Conservation (phyloP, 106 monocot genomes). For the Triglochin maritima region DNA sequence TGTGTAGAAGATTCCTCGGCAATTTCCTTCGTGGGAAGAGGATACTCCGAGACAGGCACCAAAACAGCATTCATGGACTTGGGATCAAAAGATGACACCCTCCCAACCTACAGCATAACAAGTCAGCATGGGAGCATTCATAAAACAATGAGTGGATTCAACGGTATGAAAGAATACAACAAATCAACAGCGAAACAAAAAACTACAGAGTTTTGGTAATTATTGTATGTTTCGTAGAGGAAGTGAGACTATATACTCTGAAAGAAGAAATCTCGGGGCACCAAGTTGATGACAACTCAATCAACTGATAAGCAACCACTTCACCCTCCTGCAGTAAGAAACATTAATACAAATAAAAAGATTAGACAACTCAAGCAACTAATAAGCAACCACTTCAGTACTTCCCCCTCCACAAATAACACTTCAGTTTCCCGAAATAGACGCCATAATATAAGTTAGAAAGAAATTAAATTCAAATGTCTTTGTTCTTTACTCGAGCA, state of each 20-base stretch:
- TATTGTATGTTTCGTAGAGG: too few relatives aligned
- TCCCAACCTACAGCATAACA: constrained; percentile 49
- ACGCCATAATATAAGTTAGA: too few relatives aligned
- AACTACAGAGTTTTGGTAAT: too few relatives aligned
- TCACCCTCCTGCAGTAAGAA: constrained; percentile 62
- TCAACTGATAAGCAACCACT: constrained; percentile 64
- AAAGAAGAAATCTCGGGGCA: constrained; percentile 86
- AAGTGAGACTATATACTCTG: constrained; percentile 31
- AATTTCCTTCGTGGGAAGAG: constrained; percentile 24
- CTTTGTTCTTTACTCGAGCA: too few relatives aligned
- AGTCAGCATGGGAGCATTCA: not conserved
- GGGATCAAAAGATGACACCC: constrained; percentile 54
- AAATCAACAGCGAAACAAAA: too few relatives aligned
- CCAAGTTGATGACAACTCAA: constrained; percentile 86
- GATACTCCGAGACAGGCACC: constrained; percentile 42
- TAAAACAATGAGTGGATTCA: not conserved
- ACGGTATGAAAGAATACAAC: not conserved
- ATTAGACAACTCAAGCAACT: constrained; percentile 63
- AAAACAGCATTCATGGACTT: constrained; percentile 36
- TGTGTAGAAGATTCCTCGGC: constrained; percentile 17
- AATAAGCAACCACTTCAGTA: constrained; percentile 62
- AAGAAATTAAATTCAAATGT: too few relatives aligned
- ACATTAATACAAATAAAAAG: not conserved
- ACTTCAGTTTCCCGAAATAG: too few relatives aligned
- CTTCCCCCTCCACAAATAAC: too few relatives aligned